Conservation (phyloP, 2,329 filamentous ascomycete species). For the Alternaria infectoria region DNA sequence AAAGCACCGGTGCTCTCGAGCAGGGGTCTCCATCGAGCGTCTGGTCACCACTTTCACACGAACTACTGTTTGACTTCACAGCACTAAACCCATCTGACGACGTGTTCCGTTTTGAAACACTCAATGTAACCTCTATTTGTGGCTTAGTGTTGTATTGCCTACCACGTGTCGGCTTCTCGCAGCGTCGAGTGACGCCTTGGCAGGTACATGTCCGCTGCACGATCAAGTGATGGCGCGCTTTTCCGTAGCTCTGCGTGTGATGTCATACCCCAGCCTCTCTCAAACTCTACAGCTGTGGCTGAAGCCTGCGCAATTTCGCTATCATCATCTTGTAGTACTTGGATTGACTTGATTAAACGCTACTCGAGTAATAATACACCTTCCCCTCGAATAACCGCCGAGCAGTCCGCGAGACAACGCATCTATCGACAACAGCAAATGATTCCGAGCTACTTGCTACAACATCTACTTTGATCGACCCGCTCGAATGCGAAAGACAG, state of each 20-base stretch:
- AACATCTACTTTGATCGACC: conserved; percentile 35
- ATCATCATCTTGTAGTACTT: background rate
- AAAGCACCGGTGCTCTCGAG: conserved; percentile 24
- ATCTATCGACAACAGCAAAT: conserved; percentile 29
- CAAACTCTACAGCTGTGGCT: background rate
- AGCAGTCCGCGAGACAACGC: conserved; percentile 42
- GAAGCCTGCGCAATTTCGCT: background rate
- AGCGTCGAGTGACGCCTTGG: conserved; percentile 15
- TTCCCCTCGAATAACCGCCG: conserved; percentile 41
- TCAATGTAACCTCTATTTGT: background rate
- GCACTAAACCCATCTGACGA: background rate
- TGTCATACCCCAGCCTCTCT: conserved; percentile 15
- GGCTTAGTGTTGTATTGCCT: background rate
- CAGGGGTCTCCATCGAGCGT: conserved; percentile 22
- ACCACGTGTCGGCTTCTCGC: background rate
- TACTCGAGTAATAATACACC: conserved; percentile 28
- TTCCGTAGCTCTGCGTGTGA: conserved; percentile 7
- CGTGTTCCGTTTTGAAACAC: background rate
- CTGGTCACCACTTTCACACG: conserved; percentile 9
- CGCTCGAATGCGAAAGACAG: conserved; percentile 31
- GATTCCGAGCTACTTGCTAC: conserved; percentile 19
- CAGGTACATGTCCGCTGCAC: conserved; percentile 20
- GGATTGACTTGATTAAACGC: background rate
- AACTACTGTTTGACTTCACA: background rate
- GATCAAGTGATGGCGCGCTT: conserved; percentile 24